A percentile compares a stretch with the other conserved stretches of the same genome.
These are phyloP conservation scores for Mycena albidolilacea DNA, from an alignment of 768 basidiomycete species.

Conservation along the genomic window DNA sequence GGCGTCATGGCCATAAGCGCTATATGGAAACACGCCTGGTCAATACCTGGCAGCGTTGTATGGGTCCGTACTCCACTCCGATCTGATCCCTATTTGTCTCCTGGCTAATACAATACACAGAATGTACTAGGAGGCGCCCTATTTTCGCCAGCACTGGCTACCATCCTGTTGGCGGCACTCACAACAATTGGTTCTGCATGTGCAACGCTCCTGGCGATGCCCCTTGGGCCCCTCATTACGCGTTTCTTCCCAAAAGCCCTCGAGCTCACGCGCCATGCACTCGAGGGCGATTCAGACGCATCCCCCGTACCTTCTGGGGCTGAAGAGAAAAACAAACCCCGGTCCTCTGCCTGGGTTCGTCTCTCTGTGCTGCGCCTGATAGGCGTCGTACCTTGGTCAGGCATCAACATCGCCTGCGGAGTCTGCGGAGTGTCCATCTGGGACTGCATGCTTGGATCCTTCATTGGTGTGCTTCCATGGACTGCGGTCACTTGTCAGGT, in stretches of 20 bases:
- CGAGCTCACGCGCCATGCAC: conserved; percentile 84
- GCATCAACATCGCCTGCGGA: conserved; percentile 96
- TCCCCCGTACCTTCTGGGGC: conserved; percentile 45
- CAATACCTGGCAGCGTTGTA: conserved; percentile 93
- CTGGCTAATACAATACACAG: conserved; percentile 54
- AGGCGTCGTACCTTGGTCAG: conserved; percentile 97
- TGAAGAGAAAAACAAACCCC: conserved; percentile 47
- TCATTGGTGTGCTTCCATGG: conserved; percentile 91
- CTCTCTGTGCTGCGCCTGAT: conserved; percentile 90
- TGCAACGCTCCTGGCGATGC: conserved; percentile 85
- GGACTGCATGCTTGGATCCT: conserved; percentile 85
- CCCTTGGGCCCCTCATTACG: conserved; percentile 87
- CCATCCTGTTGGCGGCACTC: conserved; percentile 84
- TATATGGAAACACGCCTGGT: conserved; percentile 98
- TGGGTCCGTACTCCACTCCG: conserved; percentile 66
- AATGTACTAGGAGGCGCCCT: conserved; percentile 93
- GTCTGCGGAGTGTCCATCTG: conserved; percentile 85
- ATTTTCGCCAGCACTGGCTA: conserved; percentile 87
- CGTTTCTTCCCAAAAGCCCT: conserved; percentile 88
- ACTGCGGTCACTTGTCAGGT: conserved; percentile 94
- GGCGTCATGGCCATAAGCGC: conserved; percentile 88
- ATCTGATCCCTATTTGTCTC: conserved; percentile 31
- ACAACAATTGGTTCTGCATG: conserved; percentile 90
- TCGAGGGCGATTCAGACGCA: conserved; percentile 76
- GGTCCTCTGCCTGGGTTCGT: conserved; percentile 82